Evolutionary conservation across 345 rosid genomes (phyloP).

Genomic region (Jatropha curcas): DNA sequence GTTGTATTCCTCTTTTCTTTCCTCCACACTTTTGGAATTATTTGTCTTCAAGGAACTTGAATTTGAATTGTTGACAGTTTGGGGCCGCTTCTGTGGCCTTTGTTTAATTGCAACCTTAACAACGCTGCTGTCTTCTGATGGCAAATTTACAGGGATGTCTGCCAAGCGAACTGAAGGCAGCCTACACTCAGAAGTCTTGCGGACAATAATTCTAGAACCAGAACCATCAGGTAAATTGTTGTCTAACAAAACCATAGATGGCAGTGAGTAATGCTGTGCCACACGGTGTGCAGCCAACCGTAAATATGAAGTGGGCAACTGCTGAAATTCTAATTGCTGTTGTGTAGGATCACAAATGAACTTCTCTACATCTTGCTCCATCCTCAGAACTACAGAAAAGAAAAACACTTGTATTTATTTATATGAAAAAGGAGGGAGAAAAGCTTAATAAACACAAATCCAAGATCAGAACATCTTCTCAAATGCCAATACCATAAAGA

Average conservation of each 20-base stretch:
- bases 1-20: slow-evolving; percentile 82
- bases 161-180: slow-evolving; percentile 62
- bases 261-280: slow-evolving; percentile 77
- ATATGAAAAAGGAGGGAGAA: neutral
- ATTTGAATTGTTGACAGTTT: slow-evolving; percentile 27
- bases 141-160: slow-evolving; percentile 69
- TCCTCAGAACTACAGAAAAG: slow-evolving; percentile 59
- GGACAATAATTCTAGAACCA: slow-evolving; percentile 65
- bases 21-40: slow-evolving; percentile 70
- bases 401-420: neutral
- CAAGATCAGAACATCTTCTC: neutral
- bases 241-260: slow-evolving; percentile 78
- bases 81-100: slow-evolving; percentile 62
- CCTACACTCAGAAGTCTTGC: slow-evolving; percentile 64
- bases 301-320: slow-evolving; percentile 75
- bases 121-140: slow-evolving; percentile 50
- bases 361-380: slow-evolving; percentile 82
- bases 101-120: slow-evolving; percentile 74
- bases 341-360: slow-evolving; percentile 59
- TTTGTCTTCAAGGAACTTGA: slow-evolving; percentile 49
- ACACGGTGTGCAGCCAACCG: slow-evolving; percentile 87
- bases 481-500: neutral
- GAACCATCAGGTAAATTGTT: slow-evolving; percentile 63
- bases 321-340: slow-evolving; percentile 74
- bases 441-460: neutral